Evolutionary conservation across 2,329 filamentous ascomycete genomes (phyloP), one percentile per base, ranked within the genome.

Genomic region (Pochonia chlamydosporia): DNA sequence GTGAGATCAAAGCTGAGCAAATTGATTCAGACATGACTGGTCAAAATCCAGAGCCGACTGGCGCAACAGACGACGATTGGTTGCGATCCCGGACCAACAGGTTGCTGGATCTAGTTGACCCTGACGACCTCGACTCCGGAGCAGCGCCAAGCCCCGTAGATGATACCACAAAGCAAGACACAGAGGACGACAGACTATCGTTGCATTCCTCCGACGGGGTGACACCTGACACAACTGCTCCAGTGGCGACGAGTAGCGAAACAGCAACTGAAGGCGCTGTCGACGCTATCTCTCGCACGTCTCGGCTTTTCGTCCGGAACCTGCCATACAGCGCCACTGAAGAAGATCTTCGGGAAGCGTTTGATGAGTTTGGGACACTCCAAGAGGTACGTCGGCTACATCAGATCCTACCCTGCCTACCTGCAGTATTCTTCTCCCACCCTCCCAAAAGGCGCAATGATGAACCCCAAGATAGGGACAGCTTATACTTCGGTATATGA

Each of bases 391-490:
- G 88, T 70, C 55, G 35, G 18, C n/a, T 20, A 39, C 5, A 10
- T 14, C 13, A 8, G 18, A 23, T 23, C 18, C 11, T 13, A 18
- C 18, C 35, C 35, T 18, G 18, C 13, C 35, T 8, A 43, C 43
- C 47, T 52, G 45, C n/a, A n/a, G n/a, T n/a, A n/a, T n/a, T 43
- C 30, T 13, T 33, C 30, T n/a, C 30, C 30, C 18, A 11, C 24
- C 14, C n/a, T 9, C 20, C 20, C 20, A 28, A 37, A 45, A 39
- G 54, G 54, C 76, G 74, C 72, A 68, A 79, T 92, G 93, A 97
- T 97, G 92, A 97, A 89, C 74, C 81, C 87, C 87, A 50, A 87
- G 93, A 97, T 97, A 97, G 93, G 93, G 93, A 97, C 93, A 97
- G 83, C 92, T 90, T 87, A 96, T 92, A 87, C 87, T 76, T 60